Conservation (phyloP, 2,329 filamentous ascomycete genomes). For the Curvularia verruculosa region DNA sequence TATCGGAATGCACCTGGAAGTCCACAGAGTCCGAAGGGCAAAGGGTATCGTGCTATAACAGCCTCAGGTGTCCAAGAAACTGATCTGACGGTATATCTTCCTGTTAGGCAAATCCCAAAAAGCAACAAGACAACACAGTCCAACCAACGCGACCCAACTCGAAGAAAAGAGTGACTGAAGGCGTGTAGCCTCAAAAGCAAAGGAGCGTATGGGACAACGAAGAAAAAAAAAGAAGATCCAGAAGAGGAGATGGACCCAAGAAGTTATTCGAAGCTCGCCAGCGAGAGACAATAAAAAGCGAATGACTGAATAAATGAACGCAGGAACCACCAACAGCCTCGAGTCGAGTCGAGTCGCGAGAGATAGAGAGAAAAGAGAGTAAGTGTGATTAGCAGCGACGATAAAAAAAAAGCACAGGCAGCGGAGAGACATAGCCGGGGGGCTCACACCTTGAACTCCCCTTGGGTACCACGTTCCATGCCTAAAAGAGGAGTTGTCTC, state of each 20-base stretch:
- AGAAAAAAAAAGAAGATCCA: background rate
- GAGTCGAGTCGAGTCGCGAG: too few species aligned
- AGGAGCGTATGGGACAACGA: background rate
- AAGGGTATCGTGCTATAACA: background rate
- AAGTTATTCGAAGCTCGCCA: background rate
- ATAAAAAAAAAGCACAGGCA: too few species aligned
- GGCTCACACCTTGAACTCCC: too few species aligned
- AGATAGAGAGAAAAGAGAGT: background rate
- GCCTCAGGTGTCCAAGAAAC: background rate
- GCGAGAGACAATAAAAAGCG: background rate
- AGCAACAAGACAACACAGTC: background rate
- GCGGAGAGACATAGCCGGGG: too few species aligned
- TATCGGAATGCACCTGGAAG: slow-evolving; percentile 5
- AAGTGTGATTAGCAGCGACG: background rate
- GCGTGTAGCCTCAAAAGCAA: background rate
- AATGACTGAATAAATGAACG: background rate
- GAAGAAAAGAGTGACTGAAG: background rate
- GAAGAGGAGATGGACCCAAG: background rate
- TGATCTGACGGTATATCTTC: background rate
- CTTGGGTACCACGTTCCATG: too few species aligned
- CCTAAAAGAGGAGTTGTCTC: too few species aligned
- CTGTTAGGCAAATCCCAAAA: background rate
- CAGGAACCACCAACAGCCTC: background rate
- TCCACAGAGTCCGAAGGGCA: background rate
- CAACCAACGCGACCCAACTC: background rate